Base-by-base conservation (phyloP, 2,329 filamentous ascomycete genomes). In the Stachybotrys elegans region DNA sequence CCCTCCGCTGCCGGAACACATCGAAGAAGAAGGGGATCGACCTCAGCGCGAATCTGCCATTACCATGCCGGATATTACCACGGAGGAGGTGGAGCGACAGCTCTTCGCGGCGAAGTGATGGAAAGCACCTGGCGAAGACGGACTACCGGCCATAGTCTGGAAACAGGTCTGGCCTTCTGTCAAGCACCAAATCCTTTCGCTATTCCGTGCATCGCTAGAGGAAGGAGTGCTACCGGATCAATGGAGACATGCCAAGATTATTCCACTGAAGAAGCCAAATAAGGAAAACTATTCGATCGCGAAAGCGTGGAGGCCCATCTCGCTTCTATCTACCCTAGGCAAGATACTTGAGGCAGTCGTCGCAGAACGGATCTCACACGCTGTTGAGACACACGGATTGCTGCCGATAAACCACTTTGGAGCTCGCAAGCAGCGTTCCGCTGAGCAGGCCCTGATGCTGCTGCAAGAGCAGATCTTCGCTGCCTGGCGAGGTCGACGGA, bases 291-390 rank as follows among this genome's bases (percentile, higher is more conserved):
- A 60, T 37, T 51, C 49, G 20, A 42, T 53, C 4, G 51, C 52
- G 29, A 56, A 58, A 39, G 50, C 47, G 11, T 58, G 46, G 50
- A 42, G 55, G 32, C 55, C 47, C 21, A 61, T 60, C 44, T 58
- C 51, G 14, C 49, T 59, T 2, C 47, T 60, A 2, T 29, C 51
- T 13, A 59, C 49, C 4, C 45, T 60, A 1, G 53, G 55, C 8
- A 61, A 60, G 41, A 22, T 44, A 32, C 34, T 47, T 9, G 37
- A 44, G 21, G 25, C 44, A 14, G 39, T 46, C 1, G 31, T 47
- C 1, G 39, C 42, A 20, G 41, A 49, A 20, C 11, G 42, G 34
- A 38, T 48, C 50, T 43, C 57, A 54, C 48, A 42, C 35, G 42
- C 42, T 32, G 42, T 42, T 7, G 42, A 47, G 35, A 35, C 13